Evolutionary conservation across 1,284 basidiomycete genomes (phyloP), one percentile per base, ranked within the genome.

Genomic region (Microbotryum silenes-acaulis): DNA sequence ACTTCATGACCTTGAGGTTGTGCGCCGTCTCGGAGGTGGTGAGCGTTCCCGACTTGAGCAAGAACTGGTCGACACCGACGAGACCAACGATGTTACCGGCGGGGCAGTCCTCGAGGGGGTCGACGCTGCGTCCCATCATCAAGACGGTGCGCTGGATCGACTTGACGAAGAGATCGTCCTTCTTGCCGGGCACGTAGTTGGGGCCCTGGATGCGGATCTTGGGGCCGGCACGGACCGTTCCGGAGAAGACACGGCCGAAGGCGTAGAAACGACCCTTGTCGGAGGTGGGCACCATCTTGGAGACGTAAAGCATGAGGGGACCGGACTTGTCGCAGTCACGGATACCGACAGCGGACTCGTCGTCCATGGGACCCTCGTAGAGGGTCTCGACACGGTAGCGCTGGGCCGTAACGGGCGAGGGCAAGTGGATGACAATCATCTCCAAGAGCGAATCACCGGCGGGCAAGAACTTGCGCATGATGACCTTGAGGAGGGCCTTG

Each of bases 251-350:
- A 85, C 96, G 96, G 80, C 96, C 96, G 79, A 99, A 98, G 71
- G 96, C 96, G 80, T 98, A 98, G 89, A 98, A 99, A 70, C 96
- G 93, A 75, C 96, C 96, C 81, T 98, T 98, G 81, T 99, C 96
- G 73, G 94, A 96, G 63, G 96, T 98, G 70, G 96, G 96, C 72
- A 98, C 94, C 96, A 99, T 98, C 86, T 98, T 98, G 74, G 96
- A 98, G 80, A 99, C 83, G 81, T 99, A 99, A 72, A 97, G 85
- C 78, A 98, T 93, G 71, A 99, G 87, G 70, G 96, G 96, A 69
- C 86, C 96, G 68, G 88, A 89, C 77, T 96, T 87, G 80, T 98
- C 91, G 78, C 96, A 99, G 79, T 98, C 93, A 70, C 96, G 88
- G 81, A 99, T 96, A 82, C 86, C 91, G 74, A 97, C 92, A 73